Evolutionary conservation across 73 alveolate genomes (phyloP).

Genomic region (Blepharisma stoltei): DNA sequence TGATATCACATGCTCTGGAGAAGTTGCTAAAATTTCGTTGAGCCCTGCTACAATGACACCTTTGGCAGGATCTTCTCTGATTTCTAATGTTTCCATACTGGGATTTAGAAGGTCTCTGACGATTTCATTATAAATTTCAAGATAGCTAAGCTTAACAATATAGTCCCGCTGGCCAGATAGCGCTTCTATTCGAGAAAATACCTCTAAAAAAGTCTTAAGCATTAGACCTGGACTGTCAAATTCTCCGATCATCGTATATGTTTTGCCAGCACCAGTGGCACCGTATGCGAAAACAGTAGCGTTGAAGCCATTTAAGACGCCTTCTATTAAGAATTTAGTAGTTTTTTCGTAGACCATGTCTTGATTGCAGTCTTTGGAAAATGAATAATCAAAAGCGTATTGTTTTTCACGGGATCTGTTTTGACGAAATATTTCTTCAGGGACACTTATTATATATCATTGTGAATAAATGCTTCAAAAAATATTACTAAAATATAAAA

Average conservation of each 20-base stretch:
- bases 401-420: constrained; percentile 60
- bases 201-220: constrained; percentile 80
- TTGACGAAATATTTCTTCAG: too few relatives aligned
- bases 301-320: constrained; percentile 93
- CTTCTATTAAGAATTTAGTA: constrained; percentile 87
- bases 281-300: constrained; percentile 99
- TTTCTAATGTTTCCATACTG: constrained; percentile 73
- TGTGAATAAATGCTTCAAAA: too few relatives aligned
- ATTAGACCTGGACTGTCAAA: constrained; percentile 89
- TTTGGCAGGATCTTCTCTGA: constrained; percentile 89
- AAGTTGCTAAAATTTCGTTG: constrained; percentile 79
- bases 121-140: constrained; percentile 85
- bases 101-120: constrained; percentile 84
- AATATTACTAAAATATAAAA: too few relatives aligned
- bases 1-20: constrained; percentile 67
- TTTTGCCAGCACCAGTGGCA: constrained; percentile 99
- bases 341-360: constrained; percentile 82
- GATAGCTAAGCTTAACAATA: constrained; percentile 29
- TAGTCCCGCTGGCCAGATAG: constrained; percentile 19
- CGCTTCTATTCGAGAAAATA: constrained; percentile 70
- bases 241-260: constrained; percentile 97
- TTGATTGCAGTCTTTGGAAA: constrained; percentile 84
- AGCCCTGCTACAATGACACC: constrained; percentile 89
- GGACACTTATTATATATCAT: too few relatives aligned
- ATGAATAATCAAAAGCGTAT: constrained; percentile 96